phyloP scores from a whole-genome alignment of 495 filamentous ascomycete species.

The Neurospora discreta region DNA sequence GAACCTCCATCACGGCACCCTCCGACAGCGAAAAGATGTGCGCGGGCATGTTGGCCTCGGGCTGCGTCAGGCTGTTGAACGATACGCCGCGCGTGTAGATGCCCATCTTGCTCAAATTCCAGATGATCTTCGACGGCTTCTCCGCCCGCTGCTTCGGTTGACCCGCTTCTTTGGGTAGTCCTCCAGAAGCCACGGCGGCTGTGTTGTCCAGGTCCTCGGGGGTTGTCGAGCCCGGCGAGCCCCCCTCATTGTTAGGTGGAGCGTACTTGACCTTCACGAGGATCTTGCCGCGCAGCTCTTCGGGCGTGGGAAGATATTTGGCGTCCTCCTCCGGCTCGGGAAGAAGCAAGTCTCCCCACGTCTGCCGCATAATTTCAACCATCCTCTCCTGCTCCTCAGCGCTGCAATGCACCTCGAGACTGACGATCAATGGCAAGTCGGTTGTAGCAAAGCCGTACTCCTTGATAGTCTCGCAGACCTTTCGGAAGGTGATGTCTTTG shows the following conservation, averaged over 20 bases:
- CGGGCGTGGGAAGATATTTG: slow-evolving; percentile 49
- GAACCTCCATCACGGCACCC: slow-evolving; percentile 58
- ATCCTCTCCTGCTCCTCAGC: slow-evolving; percentile 73
- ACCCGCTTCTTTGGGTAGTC: not conserved
- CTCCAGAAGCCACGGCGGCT: not conserved
- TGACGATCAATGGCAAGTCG: slow-evolving; percentile 77
- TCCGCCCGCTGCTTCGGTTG: slow-evolving; percentile 2
- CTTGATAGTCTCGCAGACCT: slow-evolving; percentile 68
- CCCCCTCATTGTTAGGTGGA: slow-evolving; percentile 25
- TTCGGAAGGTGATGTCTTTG: slow-evolving; percentile 71
- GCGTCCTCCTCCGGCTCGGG: slow-evolving; percentile 41
- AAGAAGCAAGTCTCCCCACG: slow-evolving; percentile 61
- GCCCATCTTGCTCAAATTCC: slow-evolving; percentile 60
- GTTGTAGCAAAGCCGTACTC: slow-evolving; percentile 62
- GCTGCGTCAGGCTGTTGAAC: slow-evolving; percentile 56
- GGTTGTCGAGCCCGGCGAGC: slow-evolving; percentile 9
- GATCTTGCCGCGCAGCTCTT: slow-evolving; percentile 61
- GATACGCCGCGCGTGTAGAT: slow-evolving; percentile 74
- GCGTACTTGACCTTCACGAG: slow-evolving; percentile 82
- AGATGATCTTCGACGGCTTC: slow-evolving; percentile 58
- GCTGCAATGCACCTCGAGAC: slow-evolving; percentile 77
- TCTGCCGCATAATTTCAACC: slow-evolving; percentile 77
- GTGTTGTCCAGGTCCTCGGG: not conserved
- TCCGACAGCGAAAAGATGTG: slow-evolving; percentile 87
- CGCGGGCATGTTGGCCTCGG: slow-evolving; percentile 57